A percentile compares a stretch with the other conserved stretches of the same genome.
phyloP scores from a whole-genome alignment of 305 asterid species.

The Solanum hybrid region DNA sequence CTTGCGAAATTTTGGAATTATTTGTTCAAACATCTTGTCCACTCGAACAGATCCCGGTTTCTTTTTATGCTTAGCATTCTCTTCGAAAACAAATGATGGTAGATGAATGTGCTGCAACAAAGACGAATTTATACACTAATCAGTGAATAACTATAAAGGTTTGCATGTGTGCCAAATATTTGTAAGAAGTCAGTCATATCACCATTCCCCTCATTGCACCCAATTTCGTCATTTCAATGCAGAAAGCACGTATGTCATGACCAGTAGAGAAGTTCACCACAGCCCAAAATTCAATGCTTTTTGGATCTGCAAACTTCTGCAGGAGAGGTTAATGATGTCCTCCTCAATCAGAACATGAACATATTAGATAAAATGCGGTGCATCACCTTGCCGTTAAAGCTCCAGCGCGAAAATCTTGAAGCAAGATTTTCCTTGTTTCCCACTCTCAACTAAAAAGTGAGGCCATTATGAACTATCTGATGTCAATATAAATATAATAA shows the following conservation, averaged over 20 bases:
- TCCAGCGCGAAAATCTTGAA: slow-evolving; percentile 64
- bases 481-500: not conserved
- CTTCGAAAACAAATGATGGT: slow-evolving; percentile 51
- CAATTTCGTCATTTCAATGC: slow-evolving; percentile 41
- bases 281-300: slow-evolving; percentile 54
- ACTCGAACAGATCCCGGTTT: slow-evolving; percentile 55
- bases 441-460: slow-evolving; percentile 42
- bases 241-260: slow-evolving; percentile 31
- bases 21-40: slow-evolving; percentile 45
- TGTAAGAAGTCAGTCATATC: not conserved
- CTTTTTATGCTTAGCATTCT: slow-evolving; percentile 41
- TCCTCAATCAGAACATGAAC: not conserved
- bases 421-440: slow-evolving; percentile 52
- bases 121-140: not conserved
- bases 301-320: slow-evolving; percentile 47
- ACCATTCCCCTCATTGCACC: slow-evolving; percentile 53
- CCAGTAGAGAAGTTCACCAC: slow-evolving; percentile 65
- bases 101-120: slow-evolving; percentile 34
- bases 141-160: not conserved
- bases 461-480: not conserved
- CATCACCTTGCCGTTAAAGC: slow-evolving; percentile 52
- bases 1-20: slow-evolving; percentile 38
- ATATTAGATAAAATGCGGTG: not conserved
- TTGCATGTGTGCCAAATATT: not conserved
- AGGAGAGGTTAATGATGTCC: not conserved